Evolutionary conservation across 805 yeast genomes (phyloP).

Genomic region (Monosporozyma yasuniensis): DNA sequence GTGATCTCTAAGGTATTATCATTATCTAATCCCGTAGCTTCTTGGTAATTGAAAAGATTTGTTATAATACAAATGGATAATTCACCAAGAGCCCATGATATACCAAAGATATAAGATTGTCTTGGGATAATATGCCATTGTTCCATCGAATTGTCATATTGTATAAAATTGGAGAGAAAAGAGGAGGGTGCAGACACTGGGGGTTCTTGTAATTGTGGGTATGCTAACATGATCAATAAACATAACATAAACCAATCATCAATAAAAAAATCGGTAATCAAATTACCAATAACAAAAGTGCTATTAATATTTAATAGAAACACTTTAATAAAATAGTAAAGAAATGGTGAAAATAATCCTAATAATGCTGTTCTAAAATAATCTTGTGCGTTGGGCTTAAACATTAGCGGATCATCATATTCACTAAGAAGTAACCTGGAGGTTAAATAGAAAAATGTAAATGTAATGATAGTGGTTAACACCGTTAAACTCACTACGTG

Average conservation of each 20-base stretch:
- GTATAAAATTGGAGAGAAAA: not conserved
- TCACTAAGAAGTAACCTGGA: slow-evolving; percentile 17
- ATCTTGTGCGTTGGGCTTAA: slow-evolving; percentile 32
- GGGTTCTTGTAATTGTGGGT: slow-evolving; percentile 32
- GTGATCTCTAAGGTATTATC: not conserved
- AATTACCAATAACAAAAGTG: slow-evolving; percentile 22
- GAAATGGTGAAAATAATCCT: slow-evolving; percentile 30
- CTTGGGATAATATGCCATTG: slow-evolving; percentile 36
- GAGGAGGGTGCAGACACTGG: not conserved
- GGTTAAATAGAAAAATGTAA: slow-evolving; percentile 13
- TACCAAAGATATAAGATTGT: slow-evolving; percentile 34
- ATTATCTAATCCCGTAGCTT: slow-evolving; percentile 4
- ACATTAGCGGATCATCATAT: slow-evolving; percentile 24
- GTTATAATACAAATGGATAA: slow-evolving; percentile 21
- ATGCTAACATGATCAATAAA: slow-evolving; percentile 32
- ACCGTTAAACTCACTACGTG: slow-evolving; percentile 14
- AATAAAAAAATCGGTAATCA: slow-evolving; percentile 26
- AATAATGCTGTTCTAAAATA: slow-evolving; percentile 33
- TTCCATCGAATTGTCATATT: slow-evolving; percentile 6
- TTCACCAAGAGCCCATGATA: slow-evolving; percentile 32
- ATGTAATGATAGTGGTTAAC: slow-evolving; percentile 10
- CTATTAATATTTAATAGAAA: slow-evolving; percentile 24
- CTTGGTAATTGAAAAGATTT: slow-evolving; percentile 22
- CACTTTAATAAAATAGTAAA: slow-evolving; percentile 26
- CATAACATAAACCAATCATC: slow-evolving; percentile 32